Evolutionary conservation across 495 filamentous ascomycete species (phyloP).

Genomic region (Parachaetomium inaequale): DNA sequence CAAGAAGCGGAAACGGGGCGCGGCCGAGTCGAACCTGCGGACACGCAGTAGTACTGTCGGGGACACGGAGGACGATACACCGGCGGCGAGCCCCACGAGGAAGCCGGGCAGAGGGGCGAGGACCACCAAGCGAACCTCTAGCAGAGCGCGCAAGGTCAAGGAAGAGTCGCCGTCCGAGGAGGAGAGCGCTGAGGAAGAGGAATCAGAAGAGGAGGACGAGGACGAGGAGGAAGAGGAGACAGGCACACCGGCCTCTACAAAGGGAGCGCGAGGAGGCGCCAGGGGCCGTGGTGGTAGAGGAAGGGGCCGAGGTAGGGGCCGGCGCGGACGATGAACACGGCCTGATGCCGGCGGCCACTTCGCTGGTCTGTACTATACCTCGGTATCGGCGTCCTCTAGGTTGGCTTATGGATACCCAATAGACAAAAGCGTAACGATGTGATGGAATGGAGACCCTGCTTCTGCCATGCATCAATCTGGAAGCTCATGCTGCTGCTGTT

Average conservation of each 20-base stretch:
- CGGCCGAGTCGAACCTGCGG: slow-evolving; percentile 39
- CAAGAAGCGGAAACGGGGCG: slow-evolving; percentile 49
- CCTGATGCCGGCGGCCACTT: no score
- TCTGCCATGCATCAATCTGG: not conserved
- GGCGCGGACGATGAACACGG: slow-evolving; percentile 32
- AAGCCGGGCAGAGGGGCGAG: slow-evolving; percentile 36
- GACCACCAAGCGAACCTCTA: slow-evolving; percentile 40
- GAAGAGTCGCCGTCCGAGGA: slow-evolving; percentile 62
- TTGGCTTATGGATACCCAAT: slow-evolving; percentile 14
- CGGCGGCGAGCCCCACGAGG: slow-evolving; percentile 36
- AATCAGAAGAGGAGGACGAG: slow-evolving; percentile 45
- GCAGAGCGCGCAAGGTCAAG: slow-evolving; percentile 36
- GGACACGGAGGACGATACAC: slow-evolving; percentile 47
- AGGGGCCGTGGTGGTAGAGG: slow-evolving; percentile 24
- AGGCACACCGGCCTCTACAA: slow-evolving; percentile 25
- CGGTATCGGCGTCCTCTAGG: not conserved
- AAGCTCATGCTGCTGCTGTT: not conserved
- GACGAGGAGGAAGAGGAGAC: slow-evolving; percentile 32
- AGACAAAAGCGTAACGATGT: not conserved
- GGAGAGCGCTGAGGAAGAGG: slow-evolving; percentile 59
- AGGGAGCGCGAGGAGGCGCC: slow-evolving; percentile 21
- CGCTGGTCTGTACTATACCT: no score
- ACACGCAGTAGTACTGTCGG: slow-evolving; percentile 53
- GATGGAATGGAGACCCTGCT: not conserved
- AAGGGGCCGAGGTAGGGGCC: slow-evolving; percentile 21